phyloP scores from a whole-genome alignment of 306 rosid species.

The Cotoneaster glaucophyllus region DNA sequence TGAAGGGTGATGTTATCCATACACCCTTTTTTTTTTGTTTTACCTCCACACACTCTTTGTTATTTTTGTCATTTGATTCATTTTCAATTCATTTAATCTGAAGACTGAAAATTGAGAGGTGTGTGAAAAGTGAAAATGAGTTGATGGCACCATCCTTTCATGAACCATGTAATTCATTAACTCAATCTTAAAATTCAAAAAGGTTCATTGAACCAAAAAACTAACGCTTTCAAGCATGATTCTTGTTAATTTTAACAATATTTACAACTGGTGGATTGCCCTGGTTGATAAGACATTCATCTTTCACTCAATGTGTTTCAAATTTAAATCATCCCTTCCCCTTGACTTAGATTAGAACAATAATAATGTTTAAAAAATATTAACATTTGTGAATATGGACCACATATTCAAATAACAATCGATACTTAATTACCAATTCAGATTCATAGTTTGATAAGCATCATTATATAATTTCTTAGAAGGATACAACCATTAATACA shows the following conservation, averaged over 20 bases:
- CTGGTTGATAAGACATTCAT: neutral
- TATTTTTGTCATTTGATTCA: too few species aligned
- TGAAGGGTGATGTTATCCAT: too few species aligned
- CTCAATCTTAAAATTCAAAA: neutral
- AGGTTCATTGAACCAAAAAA: neutral
- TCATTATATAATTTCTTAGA: neutral
- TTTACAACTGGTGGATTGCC: neutral
- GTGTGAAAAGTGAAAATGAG: too few species aligned
- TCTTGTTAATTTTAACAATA: neutral
- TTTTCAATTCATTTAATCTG: too few species aligned
- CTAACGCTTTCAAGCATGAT: neutral
- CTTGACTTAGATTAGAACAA: too few species aligned
- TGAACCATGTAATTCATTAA: neutral
- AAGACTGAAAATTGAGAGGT: accelerated
- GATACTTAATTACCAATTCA: neutral
- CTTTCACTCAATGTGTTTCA: neutral
- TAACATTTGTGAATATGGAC: too few species aligned
- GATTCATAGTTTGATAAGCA: neutral
- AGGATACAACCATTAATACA: neutral
- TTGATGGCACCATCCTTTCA: neutral
- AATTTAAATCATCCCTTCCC: neutral
- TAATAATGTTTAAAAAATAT: too few species aligned
- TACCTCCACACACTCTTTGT: too few species aligned
- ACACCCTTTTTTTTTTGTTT: too few species aligned
- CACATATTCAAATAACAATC: too few species aligned